These are phyloP conservation scores for Oryza officinalis DNA, from an alignment of 176 grass and related monocot species.

Conservation along the genomic window DNA sequence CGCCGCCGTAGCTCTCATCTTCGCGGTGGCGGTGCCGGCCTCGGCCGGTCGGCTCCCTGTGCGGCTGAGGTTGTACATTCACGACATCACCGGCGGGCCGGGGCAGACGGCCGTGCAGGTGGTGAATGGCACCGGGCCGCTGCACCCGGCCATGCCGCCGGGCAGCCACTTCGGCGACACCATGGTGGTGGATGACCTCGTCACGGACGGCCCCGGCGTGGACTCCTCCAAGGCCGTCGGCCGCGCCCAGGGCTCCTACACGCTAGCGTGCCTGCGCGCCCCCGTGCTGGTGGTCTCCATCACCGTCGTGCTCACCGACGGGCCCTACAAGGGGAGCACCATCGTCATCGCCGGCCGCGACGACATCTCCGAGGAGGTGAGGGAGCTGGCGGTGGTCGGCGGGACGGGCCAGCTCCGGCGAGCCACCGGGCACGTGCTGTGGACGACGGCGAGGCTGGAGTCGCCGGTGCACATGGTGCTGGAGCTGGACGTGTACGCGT, in stretches of 20 bases:
- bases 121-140: neutral
- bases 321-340: constrained; percentile 39
- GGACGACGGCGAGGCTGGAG: constrained; percentile 16
- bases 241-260: constrained; percentile 28
- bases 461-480: neutral
- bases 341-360: constrained; percentile 16
- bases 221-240: neutral
- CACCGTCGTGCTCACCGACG: neutral
- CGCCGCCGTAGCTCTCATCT: neutral
- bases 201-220: neutral
- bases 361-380: neutral
- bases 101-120: constrained; percentile 1
- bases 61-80: constrained; percentile 38
- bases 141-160: constrained; percentile 14
- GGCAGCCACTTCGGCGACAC: constrained; percentile 23
- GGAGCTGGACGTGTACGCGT: constrained; percentile 27
- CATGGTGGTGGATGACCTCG: constrained; percentile 10
- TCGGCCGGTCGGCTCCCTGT: neutral
- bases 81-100: constrained; percentile 32
- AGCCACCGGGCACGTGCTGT: constrained; percentile 4
- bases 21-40: neutral
- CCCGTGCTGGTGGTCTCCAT: neutral
- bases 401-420: constrained; percentile 20
- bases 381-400: constrained; percentile 46
- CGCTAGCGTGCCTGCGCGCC: neutral